Evolutionary conservation across 495 filamentous ascomycete species (phyloP).

Genomic region (Lentithecium fluviatile): DNA sequence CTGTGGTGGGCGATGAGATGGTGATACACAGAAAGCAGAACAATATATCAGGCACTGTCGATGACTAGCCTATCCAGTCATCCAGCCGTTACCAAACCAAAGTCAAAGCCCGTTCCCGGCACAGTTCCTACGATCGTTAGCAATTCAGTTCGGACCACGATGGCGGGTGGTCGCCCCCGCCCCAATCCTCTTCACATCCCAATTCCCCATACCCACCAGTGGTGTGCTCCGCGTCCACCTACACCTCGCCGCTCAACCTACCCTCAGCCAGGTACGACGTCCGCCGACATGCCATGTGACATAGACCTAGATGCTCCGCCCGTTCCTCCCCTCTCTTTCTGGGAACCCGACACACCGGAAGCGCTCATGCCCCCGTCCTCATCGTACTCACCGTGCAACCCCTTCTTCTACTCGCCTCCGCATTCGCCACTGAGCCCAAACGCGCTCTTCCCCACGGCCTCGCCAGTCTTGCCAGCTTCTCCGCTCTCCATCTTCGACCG

Average conservation of each 20-base stretch:
- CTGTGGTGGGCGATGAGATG: no score
- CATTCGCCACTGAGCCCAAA: neutral
- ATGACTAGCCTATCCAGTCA: no score
- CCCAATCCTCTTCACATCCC: neutral
- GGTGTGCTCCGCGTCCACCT: neutral
- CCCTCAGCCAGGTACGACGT: neutral
- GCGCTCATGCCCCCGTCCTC: neutral
- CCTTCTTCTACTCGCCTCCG: neutral
- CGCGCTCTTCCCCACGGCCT: neutral
- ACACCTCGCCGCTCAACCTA: neutral
- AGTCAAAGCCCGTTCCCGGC: no score
- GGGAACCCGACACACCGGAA: slow-evolving; percentile 5
- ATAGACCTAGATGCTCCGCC: slow-evolving; percentile 2
- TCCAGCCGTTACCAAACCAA: no score
- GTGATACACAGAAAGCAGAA: no score
- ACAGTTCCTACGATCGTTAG: neutral
- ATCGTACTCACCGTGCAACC: neutral
- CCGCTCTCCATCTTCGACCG: neutral
- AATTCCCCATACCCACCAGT: neutral
- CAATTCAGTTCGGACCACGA: neutral
- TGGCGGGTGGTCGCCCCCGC: neutral
- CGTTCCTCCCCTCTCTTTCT: slow-evolving; percentile 10
- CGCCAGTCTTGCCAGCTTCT: neutral
- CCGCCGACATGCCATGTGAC: neutral
- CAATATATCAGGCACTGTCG: no score